Percentiles rank a stretch among this genome's conserved stretches.
Conservation (phyloP, 306 rosid species). For the Quercus berberidifolia region DNA sequence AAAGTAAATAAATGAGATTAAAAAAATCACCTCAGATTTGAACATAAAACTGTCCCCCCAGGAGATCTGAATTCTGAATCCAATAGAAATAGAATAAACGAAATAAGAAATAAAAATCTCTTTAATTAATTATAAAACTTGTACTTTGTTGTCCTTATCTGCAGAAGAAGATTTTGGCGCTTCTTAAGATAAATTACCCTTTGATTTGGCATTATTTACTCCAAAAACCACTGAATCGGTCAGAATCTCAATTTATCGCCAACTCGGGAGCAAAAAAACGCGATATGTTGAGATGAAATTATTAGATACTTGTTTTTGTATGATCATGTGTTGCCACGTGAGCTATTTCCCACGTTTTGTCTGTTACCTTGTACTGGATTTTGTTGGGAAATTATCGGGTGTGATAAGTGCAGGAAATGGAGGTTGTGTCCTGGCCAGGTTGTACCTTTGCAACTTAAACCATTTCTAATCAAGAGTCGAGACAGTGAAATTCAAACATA, state of each 20-base stretch:
- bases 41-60: too few species aligned
- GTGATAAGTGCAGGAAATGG: neutral
- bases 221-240: neutral
- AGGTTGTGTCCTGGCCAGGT: too few species aligned
- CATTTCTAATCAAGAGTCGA: too few species aligned
- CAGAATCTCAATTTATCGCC: conserved; percentile 12
- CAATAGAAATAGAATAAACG: too few species aligned
- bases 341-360: conserved; percentile 5
- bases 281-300: neutral
- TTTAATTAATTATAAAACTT: neutral
- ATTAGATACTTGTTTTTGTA: neutral
- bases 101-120: too few species aligned
- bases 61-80: too few species aligned
- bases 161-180: conserved; percentile 25
- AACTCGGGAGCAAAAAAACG: neutral
- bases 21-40: too few species aligned
- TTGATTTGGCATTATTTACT: conserved; percentile 18
- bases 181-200: conserved; percentile 31
- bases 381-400: neutral
- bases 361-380: neutral
- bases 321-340: conserved; percentile 19
- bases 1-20: too few species aligned
- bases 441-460: too few species aligned
- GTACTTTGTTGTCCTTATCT: neutral
- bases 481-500: too few species aligned